Percentiles rank a stretch among this genome's conserved stretches.
These are phyloP conservation scores for Lentinula aciculospora DNA, from an alignment of 768 basidiomycete species.

Conservation along the genomic window DNA sequence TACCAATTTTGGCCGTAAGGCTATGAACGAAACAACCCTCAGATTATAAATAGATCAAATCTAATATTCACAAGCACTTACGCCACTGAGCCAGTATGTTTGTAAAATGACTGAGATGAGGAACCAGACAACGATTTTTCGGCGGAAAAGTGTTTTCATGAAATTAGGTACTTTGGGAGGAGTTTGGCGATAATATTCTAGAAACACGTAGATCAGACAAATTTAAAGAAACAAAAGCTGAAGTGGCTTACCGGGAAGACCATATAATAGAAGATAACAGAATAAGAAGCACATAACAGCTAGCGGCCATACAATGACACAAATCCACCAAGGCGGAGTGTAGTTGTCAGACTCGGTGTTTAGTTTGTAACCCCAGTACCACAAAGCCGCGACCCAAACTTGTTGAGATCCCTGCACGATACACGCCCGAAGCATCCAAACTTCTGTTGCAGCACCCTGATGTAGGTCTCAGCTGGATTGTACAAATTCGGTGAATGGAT, in stretches of 20 bases:
- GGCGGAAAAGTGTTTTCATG: conserved; percentile 79
- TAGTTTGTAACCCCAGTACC: conserved; percentile 92
- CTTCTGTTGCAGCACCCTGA: conserved; percentile 89
- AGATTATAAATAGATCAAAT: background rate
- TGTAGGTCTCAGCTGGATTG: conserved; percentile 8
- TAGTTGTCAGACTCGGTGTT: conserved; percentile 47
- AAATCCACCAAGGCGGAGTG: conserved; percentile 71
- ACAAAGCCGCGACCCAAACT: conserved; percentile 91
- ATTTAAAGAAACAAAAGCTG: background rate
- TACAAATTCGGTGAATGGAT: too few species aligned
- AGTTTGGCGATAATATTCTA: conserved; percentile 87
- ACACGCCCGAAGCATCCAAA: conserved; percentile 89
- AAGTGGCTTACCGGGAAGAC: conserved; percentile 63
- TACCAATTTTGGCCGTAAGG: conserved; percentile 94
- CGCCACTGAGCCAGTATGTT: conserved; percentile 89
- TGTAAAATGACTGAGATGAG: conserved; percentile 85
- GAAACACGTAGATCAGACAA: conserved; percentile 1
- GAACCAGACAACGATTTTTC: conserved; percentile 95
- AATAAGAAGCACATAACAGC: conserved; percentile 50
- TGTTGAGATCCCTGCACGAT: conserved; percentile 94
- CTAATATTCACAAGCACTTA: conserved; percentile 30
- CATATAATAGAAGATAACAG: conserved; percentile 64
- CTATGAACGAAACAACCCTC: conserved; percentile 27
- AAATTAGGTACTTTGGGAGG: conserved; percentile 95
- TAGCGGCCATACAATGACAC: conserved; percentile 44